Evolutionary conservation across 345 rosid species (phyloP).

Genomic region (Eucalyptus polybractea): DNA sequence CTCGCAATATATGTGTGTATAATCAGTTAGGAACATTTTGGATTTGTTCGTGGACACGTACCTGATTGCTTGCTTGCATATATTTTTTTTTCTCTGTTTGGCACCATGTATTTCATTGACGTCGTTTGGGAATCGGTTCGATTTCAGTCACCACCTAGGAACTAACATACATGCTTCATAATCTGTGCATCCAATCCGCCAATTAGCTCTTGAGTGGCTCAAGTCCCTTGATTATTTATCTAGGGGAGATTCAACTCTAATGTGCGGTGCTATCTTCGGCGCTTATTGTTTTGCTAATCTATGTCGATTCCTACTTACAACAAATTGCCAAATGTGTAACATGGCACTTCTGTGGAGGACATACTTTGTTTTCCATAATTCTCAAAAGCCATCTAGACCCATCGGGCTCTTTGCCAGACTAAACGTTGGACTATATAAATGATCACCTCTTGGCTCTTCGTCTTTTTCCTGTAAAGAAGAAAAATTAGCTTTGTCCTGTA

Average conservation of each 20-base stretch:
- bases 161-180: neutral
- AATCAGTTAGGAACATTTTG: too few species aligned
- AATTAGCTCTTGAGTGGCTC: neutral
- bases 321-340: neutral
- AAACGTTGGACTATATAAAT: neutral
- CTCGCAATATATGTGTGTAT: too few species aligned
- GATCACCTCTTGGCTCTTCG: neutral
- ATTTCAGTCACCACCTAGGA: too few species aligned
- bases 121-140: too few species aligned
- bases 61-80: too few species aligned
- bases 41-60: too few species aligned
- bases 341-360: neutral
- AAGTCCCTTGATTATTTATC: neutral
- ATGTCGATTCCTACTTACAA: neutral
- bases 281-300: neutral
- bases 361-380: neutral
- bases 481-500: neutral
- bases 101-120: too few species aligned
- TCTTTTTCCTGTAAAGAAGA: neutral
- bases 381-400: neutral
- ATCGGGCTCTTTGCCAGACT: neutral
- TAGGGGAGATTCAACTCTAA: neutral
- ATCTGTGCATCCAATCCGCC: neutral
- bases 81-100: too few species aligned
- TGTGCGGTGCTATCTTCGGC: neutral